phyloP scores from a whole-genome alignment of 208 protist genomes.

The Porcisia hertigi region DNA sequence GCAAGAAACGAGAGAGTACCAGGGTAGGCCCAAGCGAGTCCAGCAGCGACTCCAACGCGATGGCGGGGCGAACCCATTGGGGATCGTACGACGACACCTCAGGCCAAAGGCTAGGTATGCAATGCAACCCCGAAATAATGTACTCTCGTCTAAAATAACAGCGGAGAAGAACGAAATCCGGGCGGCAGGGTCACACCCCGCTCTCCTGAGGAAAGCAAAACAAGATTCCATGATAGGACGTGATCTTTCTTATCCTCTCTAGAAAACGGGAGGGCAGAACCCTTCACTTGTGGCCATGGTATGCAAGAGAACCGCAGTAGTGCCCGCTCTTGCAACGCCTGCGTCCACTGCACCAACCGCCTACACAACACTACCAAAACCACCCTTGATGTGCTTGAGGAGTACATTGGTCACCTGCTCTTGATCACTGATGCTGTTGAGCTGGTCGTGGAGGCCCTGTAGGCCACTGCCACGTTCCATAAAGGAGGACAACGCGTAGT shows the following conservation, averaged over 20 bases:
- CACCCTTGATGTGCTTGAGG: constrained; percentile 73
- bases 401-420: constrained; percentile 66
- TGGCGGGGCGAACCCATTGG: background rate
- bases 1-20: background rate
- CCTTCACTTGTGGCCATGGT: background rate
- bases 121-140: background rate
- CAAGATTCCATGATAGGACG: background rate
- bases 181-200: background rate
- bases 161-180: background rate
- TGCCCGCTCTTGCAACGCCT: background rate
- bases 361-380: constrained; percentile 58
- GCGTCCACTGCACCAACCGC: constrained; percentile 5
- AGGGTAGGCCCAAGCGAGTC: background rate
- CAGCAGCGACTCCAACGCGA: background rate
- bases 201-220: background rate
- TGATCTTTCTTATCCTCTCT: background rate
- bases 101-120: background rate
- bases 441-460: constrained; percentile 70
- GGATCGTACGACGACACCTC: background rate
- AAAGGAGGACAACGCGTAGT: constrained; percentile 76
- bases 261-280: background rate
- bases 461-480: constrained; percentile 76
- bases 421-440: constrained; percentile 74
- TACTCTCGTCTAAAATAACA: background rate
- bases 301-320: background rate